Evolutionary conservation across 257 asterid genomes (phyloP), one percentile per base, ranked within the genome.

Genomic region (Handroanthus guayacan): DNA sequence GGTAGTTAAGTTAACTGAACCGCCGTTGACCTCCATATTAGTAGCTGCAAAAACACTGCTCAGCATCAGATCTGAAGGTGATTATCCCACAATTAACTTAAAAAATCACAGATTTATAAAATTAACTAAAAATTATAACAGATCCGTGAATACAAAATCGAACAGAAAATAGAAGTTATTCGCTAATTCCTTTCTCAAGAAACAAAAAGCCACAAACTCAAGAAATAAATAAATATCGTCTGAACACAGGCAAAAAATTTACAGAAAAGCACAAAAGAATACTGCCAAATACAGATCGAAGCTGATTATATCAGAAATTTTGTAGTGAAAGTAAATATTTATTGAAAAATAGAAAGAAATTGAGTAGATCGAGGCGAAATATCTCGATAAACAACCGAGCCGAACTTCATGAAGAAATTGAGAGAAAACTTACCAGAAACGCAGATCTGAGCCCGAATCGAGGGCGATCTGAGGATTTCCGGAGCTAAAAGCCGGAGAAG

Each of bases 371-470:
- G 39, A 34, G 3, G n/a, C 38, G 25, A 39, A 66, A 34, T 5
- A 6, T 3, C n/a, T 3, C 41, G 16, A 44, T 9, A 10, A 66
- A 54, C 0, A 41, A 18, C 10, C 34, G 31, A 60, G 3, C 9
- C 4, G 5, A 45, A 5, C 39, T 38, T 16, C 9, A 17, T 8
- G 44, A 5, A 55, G 44, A 55, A 78, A 39, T 8, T 13, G 14
- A 54, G 4, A 52, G 10, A 57, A 66, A 45, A 57, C 80, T 72
- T 66, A 86, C 89, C 80, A 9, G 75, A 80, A 71, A 63, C 0
- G 56, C 37, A 81, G 86, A 83, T 83, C 90, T 63, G 84, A 71
- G 78, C 39, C 20, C 12, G 74, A 82, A 64, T 48, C 43, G 69
- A 64, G 11, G 65, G 38, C 73, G 85, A 82, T 82, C 84, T 75